A percentile compares a stretch with the other conserved stretches of the same genome.
Evolutionary conservation across 31 red algal genomes (phyloP).

Genomic region (Odonthalia washingtoniensis): DNA sequence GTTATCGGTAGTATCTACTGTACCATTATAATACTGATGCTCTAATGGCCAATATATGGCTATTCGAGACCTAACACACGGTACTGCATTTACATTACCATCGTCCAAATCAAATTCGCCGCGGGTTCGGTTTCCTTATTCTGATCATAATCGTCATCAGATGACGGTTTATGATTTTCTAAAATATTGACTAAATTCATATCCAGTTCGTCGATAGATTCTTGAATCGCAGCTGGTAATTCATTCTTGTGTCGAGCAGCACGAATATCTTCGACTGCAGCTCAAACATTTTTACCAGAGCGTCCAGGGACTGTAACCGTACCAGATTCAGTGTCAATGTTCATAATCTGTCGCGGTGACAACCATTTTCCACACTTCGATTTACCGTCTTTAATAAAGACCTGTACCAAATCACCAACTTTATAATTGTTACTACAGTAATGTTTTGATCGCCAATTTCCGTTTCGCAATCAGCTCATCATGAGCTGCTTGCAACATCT

Average conservation of each 20-base stretch:
- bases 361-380: constrained; percentile 26
- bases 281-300: neutral
- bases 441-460: constrained; percentile 3
- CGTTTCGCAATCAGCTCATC: constrained; percentile 20
- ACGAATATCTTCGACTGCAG: constrained; percentile 41
- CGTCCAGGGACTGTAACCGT: constrained; percentile 18
- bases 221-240: neutral
- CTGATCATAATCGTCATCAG: neutral
- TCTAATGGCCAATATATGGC: neutral
- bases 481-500: neutral
- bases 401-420: constrained; percentile 32
- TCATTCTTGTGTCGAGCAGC: neutral
- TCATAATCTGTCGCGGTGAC: neutral
- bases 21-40: neutral
- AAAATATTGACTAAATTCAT: neutral
- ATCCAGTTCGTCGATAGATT: constrained; percentile 23
- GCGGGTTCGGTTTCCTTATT: neutral
- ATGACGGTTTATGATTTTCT: neutral
- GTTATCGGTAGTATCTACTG: neutral
- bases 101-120: neutral
- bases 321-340: neutral
- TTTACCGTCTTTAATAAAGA: neutral
- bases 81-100: neutral
- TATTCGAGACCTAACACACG: neutral
- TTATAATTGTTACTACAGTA: neutral